Evolutionary conservation across 2,329 filamentous ascomycete genomes (phyloP).

Genomic region (Fusarium torreyae): DNA sequence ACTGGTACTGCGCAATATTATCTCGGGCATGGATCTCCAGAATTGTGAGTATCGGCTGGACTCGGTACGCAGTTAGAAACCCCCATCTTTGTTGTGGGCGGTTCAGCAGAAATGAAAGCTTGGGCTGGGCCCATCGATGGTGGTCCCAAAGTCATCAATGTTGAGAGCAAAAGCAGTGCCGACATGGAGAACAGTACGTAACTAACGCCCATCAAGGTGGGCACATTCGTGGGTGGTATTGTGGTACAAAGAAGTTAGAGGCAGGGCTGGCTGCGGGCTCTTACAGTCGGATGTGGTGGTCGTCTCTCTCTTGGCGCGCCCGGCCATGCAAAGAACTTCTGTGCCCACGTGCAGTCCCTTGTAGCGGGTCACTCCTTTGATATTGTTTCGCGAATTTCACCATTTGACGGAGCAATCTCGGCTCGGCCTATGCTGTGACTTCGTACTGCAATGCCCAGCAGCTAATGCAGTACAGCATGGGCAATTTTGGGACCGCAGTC

Average conservation of each 20-base stretch:
- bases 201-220: constrained; percentile 30
- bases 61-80: constrained; percentile 9
- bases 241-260: neutral
- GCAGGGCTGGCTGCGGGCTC: too few relatives aligned
- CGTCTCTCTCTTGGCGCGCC: neutral
- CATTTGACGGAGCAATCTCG: constrained; percentile 32
- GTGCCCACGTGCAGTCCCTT: constrained; percentile 44
- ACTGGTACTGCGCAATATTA: neutral
- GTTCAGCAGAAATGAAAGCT: constrained; percentile 20
- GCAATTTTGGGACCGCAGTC: constrained; percentile 61
- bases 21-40: constrained; percentile 18
- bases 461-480: constrained; percentile 44
- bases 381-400: constrained; percentile 37
- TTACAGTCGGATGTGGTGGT: too few relatives aligned
- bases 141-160: constrained; percentile 8
- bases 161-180: constrained; percentile 1
- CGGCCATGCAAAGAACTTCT: constrained; percentile 19
- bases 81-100: constrained; percentile 20
- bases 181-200: constrained; percentile 23
- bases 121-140: constrained; percentile 2
- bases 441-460: constrained; percentile 12
- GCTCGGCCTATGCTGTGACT: constrained; percentile 22
- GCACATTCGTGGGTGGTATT: constrained; percentile 1
- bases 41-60: constrained; percentile 14
- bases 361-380: constrained; percentile 14